Conservation (phyloP, 2,329 filamentous ascomycete species). For the Didymellaceae sp. region DNA sequence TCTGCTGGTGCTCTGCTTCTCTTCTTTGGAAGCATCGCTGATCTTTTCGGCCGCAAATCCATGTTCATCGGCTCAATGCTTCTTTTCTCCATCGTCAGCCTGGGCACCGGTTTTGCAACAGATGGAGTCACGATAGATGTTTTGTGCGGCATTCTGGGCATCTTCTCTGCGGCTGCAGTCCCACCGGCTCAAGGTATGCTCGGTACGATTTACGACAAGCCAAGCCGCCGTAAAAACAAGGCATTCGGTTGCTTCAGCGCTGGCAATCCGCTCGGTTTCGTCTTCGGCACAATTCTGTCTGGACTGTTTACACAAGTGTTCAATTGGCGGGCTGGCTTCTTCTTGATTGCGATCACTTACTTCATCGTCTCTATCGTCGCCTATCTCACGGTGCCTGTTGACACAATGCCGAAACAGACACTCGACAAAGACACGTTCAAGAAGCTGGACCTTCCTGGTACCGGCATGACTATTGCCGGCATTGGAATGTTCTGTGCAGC, state of each 20-base stretch:
- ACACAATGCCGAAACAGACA: conserved; percentile 55
- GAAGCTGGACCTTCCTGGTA: conserved; percentile 67
- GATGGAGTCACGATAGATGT: conserved; percentile 66
- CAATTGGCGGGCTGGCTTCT: conserved; percentile 69
- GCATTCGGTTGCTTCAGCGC: conserved; percentile 69
- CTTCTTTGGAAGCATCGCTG: conserved; percentile 69
- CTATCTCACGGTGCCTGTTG: conserved; percentile 66
- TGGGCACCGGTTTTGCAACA: conserved; percentile 66
- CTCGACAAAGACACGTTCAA: conserved; percentile 58
- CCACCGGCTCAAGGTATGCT: conserved; percentile 70
- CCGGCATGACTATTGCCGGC: conserved; percentile 66
- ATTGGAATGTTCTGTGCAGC: conserved; percentile 70
- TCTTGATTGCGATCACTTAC: conserved; percentile 69
- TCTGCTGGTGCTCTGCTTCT: conserved; percentile 70
- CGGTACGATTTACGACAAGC: conserved; percentile 67
- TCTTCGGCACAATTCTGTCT: conserved; percentile 65
- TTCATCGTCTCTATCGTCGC: conserved; percentile 64
- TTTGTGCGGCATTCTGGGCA: conserved; percentile 62
- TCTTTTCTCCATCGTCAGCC: conserved; percentile 62
- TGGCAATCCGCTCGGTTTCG: conserved; percentile 64
- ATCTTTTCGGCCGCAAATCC: conserved; percentile 68
- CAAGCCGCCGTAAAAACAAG: conserved; percentile 67
- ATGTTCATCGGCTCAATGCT: conserved; percentile 67
- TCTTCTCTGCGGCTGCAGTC: conserved; percentile 69
- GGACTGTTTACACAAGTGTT: conserved; percentile 67